phyloP scores from a whole-genome alignment of 1,284 basidiomycete genomes.

The Leccinum griseonigrum region DNA sequence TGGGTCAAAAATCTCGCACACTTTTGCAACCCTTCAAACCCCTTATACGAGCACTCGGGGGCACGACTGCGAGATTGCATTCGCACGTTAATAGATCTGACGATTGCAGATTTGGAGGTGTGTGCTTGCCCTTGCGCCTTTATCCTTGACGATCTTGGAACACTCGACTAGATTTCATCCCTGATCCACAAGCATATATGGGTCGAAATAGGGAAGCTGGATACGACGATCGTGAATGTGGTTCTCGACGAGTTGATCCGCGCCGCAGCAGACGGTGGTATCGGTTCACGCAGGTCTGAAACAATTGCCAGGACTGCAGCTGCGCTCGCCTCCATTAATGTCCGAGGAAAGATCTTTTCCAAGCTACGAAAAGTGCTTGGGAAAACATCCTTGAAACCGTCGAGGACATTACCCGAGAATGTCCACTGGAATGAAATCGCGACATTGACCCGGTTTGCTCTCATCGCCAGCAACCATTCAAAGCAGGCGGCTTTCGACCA shows the following conservation, averaged over 20 bases:
- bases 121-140: conserved; percentile 15
- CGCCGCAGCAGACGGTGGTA: conserved; percentile 76
- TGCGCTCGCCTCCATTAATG: conserved; percentile 71
- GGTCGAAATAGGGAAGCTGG: conserved; percentile 69
- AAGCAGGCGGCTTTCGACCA: conserved; percentile 65
- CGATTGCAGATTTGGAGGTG: conserved; percentile 69
- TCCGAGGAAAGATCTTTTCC: conserved; percentile 75
- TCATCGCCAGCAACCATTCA: conserved; percentile 69
- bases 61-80: conserved; percentile 76
- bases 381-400: conserved; percentile 65
- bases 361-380: conserved; percentile 79
- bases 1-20: conserved; percentile 81
- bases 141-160: conserved; percentile 11
- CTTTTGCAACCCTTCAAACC: conserved; percentile 68
- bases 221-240: conserved; percentile 64
- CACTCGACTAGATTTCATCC: conserved; percentile 53
- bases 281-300: conserved; percentile 74
- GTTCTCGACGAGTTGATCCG: conserved; percentile 78
- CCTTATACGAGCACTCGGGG: conserved; percentile 66
- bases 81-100: conserved; percentile 72
- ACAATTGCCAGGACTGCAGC: conserved; percentile 73
- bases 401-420: conserved; percentile 65
- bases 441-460: conserved; percentile 69
- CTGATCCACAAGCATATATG: conserved; percentile 74
- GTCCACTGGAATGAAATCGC: conserved; percentile 83